A percentile compares a stretch with the other conserved stretches of the same genome.
Conservation (phyloP, 345 rosid species). For the Iberis pinnata region DNA sequence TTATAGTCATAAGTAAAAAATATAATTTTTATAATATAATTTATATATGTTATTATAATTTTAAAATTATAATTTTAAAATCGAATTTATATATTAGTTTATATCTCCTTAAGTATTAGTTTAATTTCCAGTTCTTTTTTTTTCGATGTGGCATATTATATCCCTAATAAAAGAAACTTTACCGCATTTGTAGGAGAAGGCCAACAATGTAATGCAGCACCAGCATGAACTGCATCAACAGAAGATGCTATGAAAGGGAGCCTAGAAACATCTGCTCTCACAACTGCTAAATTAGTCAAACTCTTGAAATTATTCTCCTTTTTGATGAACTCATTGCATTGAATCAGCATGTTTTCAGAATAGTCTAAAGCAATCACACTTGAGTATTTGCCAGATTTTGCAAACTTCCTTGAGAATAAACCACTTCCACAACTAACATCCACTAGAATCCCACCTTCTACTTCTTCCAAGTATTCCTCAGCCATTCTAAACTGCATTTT, state of each 20-base stretch:
- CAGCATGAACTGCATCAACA: slow-evolving; percentile 91
- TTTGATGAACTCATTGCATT: slow-evolving; percentile 73
- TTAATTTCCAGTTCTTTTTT: too few species aligned
- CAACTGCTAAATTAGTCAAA: slow-evolving; percentile 73
- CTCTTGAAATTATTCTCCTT: slow-evolving; percentile 42
- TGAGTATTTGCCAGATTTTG: slow-evolving; percentile 60
- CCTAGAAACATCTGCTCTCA: slow-evolving; percentile 87
- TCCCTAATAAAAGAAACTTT: too few species aligned
- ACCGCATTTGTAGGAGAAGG: slow-evolving; percentile 93
- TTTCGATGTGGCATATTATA: too few species aligned
- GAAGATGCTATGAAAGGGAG: slow-evolving; percentile 79
- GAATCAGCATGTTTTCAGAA: slow-evolving; percentile 96
- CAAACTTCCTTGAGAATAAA: slow-evolving; percentile 82
- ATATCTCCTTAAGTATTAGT: too few species aligned
- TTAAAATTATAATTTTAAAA: too few species aligned
- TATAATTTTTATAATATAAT: too few species aligned
- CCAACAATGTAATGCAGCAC: slow-evolving; percentile 95
- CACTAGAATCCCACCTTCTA: slow-evolving; percentile 69
- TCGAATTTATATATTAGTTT: too few species aligned
- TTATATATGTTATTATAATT: too few species aligned
- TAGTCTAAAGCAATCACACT: slow-evolving; percentile 84
- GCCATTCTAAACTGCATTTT: slow-evolving; percentile 85
- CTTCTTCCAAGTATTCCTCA: slow-evolving; percentile 71
- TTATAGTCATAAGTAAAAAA: too few species aligned
- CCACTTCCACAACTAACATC: slow-evolving; percentile 99